phyloP scores from a whole-genome alignment of 164 flowering plant genomes.

The Piper longum region DNA sequence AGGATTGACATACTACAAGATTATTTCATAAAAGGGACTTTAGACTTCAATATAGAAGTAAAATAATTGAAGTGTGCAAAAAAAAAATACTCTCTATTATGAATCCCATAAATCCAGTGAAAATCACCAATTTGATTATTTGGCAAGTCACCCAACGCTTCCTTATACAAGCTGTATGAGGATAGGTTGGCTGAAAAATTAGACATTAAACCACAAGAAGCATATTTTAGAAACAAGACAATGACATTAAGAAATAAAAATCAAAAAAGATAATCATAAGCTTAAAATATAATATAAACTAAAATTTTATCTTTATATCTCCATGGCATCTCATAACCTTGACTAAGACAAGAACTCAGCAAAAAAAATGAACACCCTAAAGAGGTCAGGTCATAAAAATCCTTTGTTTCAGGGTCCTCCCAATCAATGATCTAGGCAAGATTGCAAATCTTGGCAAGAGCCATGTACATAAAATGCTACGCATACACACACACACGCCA shows the following conservation, averaged over 20 bases:
- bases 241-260: not conserved
- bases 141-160: constrained; percentile 89
- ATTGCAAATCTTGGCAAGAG: too few relatives aligned
- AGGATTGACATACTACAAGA: constrained; percentile 91
- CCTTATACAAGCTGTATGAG: constrained; percentile 59
- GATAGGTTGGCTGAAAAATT: constrained; percentile 71
- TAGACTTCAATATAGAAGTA: constrained; percentile 8
- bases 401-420: too few relatives aligned
- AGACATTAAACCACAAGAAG: constrained; percentile 7
- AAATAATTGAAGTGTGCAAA: not conserved
- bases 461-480: too few relatives aligned
- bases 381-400: too few relatives aligned
- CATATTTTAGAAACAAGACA: not conserved
- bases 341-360: too few relatives aligned
- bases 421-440: too few relatives aligned
- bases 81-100: constrained; percentile 40
- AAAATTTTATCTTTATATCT: too few relatives aligned
- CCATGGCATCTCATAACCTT: too few relatives aligned
- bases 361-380: too few relatives aligned
- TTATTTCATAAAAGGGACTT: constrained; percentile 12
- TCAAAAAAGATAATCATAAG: too few relatives aligned
- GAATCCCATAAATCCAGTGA: constrained; percentile 91
- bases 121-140: constrained; percentile 64
- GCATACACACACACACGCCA: too few relatives aligned
- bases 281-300: too few relatives aligned